phyloP scores from a whole-genome alignment of 2,329 filamentous ascomycete species.

The Biscogniauxia mediterranea region DNA sequence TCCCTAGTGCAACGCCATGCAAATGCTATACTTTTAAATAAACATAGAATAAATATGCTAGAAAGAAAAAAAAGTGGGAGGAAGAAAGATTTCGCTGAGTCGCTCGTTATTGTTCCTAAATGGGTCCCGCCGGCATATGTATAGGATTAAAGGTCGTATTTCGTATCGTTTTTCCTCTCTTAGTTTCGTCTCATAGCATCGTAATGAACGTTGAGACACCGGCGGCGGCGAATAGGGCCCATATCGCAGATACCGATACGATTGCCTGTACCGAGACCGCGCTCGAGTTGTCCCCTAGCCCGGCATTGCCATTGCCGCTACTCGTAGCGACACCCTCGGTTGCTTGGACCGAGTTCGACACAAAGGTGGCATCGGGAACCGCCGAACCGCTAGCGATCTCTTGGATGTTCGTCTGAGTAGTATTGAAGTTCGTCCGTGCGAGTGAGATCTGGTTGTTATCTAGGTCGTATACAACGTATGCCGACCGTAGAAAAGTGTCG shows the following conservation, averaged over 20 bases:
- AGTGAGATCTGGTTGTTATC: slow-evolving; percentile 69
- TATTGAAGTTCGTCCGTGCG: slow-evolving; percentile 64
- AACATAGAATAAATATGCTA: background rate
- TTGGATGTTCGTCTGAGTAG: slow-evolving; percentile 46
- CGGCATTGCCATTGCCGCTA: slow-evolving; percentile 19
- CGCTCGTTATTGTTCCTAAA: background rate
- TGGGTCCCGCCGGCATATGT: background rate
- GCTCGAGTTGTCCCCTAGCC: slow-evolving; percentile 9
- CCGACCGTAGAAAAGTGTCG: slow-evolving; percentile 72
- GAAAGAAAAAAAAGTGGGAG: background rate
- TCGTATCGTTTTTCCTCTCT: background rate
- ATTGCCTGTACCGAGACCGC: slow-evolving; percentile 4
- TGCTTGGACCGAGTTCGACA: slow-evolving; percentile 48
- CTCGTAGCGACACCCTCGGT: slow-evolving; percentile 39
- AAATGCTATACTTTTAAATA: slow-evolving; percentile 7
- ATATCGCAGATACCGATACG: slow-evolving; percentile 9
- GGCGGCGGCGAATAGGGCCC: slow-evolving; percentile 12
- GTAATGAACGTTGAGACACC: slow-evolving; percentile 15
- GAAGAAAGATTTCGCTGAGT: background rate
- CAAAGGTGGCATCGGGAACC: slow-evolving; percentile 55
- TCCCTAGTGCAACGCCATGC: slow-evolving; percentile 11
- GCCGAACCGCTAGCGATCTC: slow-evolving; percentile 53
- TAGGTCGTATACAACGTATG: slow-evolving; percentile 74
- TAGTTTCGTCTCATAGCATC: slow-evolving; percentile 10
- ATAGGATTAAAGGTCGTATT: background rate